A percentile compares a stretch with the other conserved stretches of the same genome.
Evolutionary conservation across 257 asterid genomes (phyloP).

Genomic region (Knoxia roxburghii): DNA sequence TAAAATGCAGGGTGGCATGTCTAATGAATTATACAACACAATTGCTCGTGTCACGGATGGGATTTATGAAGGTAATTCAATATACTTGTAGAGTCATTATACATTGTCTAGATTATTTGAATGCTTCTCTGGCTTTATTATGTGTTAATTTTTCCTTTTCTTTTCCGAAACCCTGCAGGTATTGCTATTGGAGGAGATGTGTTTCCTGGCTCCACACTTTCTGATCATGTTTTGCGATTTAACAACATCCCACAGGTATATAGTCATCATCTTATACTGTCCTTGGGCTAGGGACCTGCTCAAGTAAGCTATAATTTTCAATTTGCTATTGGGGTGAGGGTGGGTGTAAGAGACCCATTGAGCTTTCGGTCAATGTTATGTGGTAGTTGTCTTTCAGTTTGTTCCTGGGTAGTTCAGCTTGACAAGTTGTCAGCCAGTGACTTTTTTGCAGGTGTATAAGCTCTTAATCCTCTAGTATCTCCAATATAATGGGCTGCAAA

Average conservation of each 20-base stretch:
- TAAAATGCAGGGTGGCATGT: conserved; percentile 91
- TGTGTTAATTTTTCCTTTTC: conserved; percentile 2
- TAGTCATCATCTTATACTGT: background rate
- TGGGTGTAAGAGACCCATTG: too few species aligned
- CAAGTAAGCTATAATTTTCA: background rate
- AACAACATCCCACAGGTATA: conserved; percentile 95
- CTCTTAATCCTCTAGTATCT: too few species aligned
- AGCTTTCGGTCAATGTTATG: background rate
- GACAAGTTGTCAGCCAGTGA: background rate
- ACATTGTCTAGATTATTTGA: conserved; percentile 8
- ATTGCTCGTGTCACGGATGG: conserved; percentile 99
- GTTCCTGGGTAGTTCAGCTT: background rate
- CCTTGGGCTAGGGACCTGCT: background rate
- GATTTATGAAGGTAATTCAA: conserved; percentile 79
- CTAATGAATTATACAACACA: conserved; percentile 87
- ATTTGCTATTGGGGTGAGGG: background rate
- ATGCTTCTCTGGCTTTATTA: background rate
- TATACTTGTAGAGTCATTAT: conserved; percentile 9
- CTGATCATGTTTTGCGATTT: conserved; percentile 97
- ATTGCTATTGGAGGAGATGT: conserved; percentile 99
- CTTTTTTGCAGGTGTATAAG: too few species aligned
- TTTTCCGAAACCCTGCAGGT: conserved; percentile 35
- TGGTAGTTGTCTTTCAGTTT: background rate
- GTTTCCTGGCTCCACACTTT: conserved; percentile 97
- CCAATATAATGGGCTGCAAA: background rate